Evolutionary conservation across 2,329 filamentous ascomycete genomes (phyloP).

Genomic region (Pseudonectria buxi): DNA sequence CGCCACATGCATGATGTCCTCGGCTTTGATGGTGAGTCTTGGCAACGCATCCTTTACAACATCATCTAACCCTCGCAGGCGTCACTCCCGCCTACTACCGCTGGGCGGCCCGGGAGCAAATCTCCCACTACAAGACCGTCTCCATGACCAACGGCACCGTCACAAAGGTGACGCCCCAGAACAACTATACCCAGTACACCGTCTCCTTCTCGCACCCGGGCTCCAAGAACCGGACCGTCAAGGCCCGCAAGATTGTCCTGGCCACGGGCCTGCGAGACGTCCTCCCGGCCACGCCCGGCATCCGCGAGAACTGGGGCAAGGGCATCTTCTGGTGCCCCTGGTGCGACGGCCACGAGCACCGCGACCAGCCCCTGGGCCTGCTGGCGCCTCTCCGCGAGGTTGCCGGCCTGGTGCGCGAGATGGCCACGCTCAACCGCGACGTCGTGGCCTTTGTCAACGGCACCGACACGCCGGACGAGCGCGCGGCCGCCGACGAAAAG

Average conservation of each 20-base stretch:
- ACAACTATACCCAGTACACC: constrained; percentile 39
- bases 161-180: constrained; percentile 31
- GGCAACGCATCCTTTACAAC: fast-evolving
- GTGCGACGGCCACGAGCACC: constrained; percentile 58
- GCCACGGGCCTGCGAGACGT: constrained; percentile 51
- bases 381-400: constrained; percentile 39
- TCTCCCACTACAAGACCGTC: constrained; percentile 44
- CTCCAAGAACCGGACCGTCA: constrained; percentile 27
- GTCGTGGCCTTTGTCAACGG: constrained; percentile 54
- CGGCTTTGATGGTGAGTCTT: constrained; percentile 47
- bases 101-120: constrained; percentile 44
- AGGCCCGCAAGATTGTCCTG: constrained; percentile 48
- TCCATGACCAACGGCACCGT: constrained; percentile 47
- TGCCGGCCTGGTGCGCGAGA: constrained; percentile 41
- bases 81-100: constrained; percentile 49
- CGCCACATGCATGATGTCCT: constrained; percentile 56
- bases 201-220: constrained; percentile 24
- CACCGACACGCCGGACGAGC: constrained; percentile 41
- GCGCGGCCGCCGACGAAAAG: constrained; percentile 31
- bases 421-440: constrained; percentile 48
- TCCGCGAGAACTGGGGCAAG: constrained; percentile 49
- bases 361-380: constrained; percentile 50
- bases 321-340: constrained; percentile 60
- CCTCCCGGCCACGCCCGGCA: constrained; percentile 47
- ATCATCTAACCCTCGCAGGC: constrained; percentile 31